Evolutionary conservation across 331 rosid genomes (phyloP).

Genomic region (Malus hybrid): DNA sequence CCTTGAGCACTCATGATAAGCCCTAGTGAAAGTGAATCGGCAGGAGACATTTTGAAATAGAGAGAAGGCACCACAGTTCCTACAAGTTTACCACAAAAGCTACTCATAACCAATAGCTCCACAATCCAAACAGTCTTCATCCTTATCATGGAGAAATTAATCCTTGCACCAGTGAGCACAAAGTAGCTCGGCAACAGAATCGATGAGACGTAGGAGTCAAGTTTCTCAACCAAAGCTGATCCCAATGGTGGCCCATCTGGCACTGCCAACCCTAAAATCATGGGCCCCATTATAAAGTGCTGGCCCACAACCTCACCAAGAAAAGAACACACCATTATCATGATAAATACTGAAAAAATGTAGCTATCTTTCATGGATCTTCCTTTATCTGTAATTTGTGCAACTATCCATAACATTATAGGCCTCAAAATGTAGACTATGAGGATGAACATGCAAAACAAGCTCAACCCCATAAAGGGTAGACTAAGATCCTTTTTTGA

Average conservation of each 20-base stretch:
- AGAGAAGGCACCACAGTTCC: slow-evolving; percentile 52
- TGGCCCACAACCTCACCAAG: slow-evolving; percentile 38
- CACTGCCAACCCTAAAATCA: slow-evolving; percentile 45
- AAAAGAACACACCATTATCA: slow-evolving; percentile 32
- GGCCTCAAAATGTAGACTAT: slow-evolving; percentile 25
- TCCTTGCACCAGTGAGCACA: slow-evolving; percentile 24
- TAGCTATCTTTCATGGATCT: slow-evolving; percentile 21
- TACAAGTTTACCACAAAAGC: slow-evolving; percentile 31
- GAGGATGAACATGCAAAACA: slow-evolving; percentile 7
- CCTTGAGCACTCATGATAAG: slow-evolving; percentile 52
- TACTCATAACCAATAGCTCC: slow-evolving; percentile 14
- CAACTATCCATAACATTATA: slow-evolving; percentile 38
- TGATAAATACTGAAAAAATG: slow-evolving; percentile 15
- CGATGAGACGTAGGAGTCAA: slow-evolving; percentile 22
- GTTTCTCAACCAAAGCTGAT: slow-evolving; percentile 41
- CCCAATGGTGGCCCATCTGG: slow-evolving; percentile 68
- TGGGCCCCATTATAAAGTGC: slow-evolving; percentile 38
- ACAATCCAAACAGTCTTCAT: slow-evolving; percentile 4
- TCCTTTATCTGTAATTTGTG: slow-evolving; percentile 14
- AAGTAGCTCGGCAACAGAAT: slow-evolving; percentile 40
- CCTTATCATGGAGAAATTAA: background rate
- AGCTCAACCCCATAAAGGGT: background rate
- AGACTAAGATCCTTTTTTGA: background rate
- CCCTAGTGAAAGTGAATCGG: slow-evolving; percentile 41
- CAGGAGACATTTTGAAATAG: slow-evolving; percentile 27